Base-by-base conservation (phyloP, 352 stramenopile genomes). In the Globisporangium sylvaticum region DNA sequence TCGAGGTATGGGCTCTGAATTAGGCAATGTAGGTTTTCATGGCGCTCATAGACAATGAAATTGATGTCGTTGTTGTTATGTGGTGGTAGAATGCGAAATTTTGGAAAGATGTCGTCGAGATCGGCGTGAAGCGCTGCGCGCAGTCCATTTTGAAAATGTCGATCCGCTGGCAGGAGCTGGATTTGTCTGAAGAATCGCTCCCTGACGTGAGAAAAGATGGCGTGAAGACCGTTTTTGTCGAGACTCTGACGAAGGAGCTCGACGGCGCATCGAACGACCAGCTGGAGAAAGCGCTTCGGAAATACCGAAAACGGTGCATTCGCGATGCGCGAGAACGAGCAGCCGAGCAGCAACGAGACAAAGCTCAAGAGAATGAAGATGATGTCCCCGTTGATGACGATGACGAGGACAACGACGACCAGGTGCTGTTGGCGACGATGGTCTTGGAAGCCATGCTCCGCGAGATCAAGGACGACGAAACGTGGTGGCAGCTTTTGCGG, bases 71-170 rank as follows among this genome's bases (percentile, higher is more conserved):
- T 44, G 14, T 15, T 53, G 20, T 29, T 32, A 8, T 27, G 52
- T 42, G 5, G 14, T 44, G 18, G 3, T 12, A 92, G 84, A 87
- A 82, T 66, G 67, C 75, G 22, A 68, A 61, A 64, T 56, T 87
- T 5, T 90, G 81, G 84, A 71, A 79, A 27, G 74, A 77, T 22
- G 58, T 90, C 2, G 72, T 90, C 2, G 65, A 72, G 7, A 58
- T 83, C 12, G 81, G 76, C 1, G 77, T 88, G 53, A 83, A 90
- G 50, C 79, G 82, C 61, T 85, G 71, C 24, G 81, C 81, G 0
- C 81, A 91, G 48, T 87, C 84, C 2, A 60, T 91, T 10, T 69
- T 93, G 66, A 83, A 84, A 24, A 88, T 90, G 83, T 88, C 80
- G 4, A 83, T 93, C 57, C 71, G 58, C 9, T 93, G 81, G 84